Evolutionary conservation across 2,329 filamentous ascomycete species (phyloP).

Genomic region (Aureobasidium sp.): DNA sequence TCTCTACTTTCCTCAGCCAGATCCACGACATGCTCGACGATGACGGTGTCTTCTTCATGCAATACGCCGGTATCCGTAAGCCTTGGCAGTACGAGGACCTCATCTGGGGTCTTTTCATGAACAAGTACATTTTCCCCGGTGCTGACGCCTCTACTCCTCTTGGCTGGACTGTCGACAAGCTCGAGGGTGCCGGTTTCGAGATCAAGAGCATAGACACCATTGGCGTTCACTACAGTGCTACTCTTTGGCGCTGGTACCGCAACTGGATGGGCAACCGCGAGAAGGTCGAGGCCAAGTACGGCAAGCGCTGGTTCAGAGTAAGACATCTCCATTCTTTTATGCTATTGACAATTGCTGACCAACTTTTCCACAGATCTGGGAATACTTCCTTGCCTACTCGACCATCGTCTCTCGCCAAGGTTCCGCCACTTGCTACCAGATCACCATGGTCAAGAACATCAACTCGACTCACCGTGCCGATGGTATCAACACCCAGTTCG

Average conservation of each 20-base stretch:
- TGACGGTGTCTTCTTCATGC: constrained; percentile 90
- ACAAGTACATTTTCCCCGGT: constrained; percentile 98
- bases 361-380: constrained; percentile 59
- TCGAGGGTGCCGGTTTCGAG: constrained; percentile 83
- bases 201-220: constrained; percentile 88
- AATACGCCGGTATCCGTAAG: constrained; percentile 90
- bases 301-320: constrained; percentile 89
- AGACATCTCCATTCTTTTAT: constrained; percentile 29
- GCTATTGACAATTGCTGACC: background rate
- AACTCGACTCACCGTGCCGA: constrained; percentile 77
- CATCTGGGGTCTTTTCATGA: constrained; percentile 98
- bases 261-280: constrained; percentile 95
- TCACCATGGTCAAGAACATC: constrained; percentile 81
- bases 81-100: constrained; percentile 97
- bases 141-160: constrained; percentile 92
- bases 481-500: constrained; percentile 61
- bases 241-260: constrained; percentile 95
- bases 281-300: constrained; percentile 92
- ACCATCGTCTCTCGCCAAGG: constrained; percentile 80
- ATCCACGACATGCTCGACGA: constrained; percentile 94
- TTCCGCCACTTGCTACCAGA: constrained; percentile 77
- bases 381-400: constrained; percentile 80
- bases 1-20: constrained; percentile 71
- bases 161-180: constrained; percentile 72
- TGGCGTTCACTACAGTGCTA: constrained; percentile 94